Evolutionary conservation across 2,329 filamentous ascomycete genomes (phyloP).

Genomic region (Aureobasidium sp.): DNA sequence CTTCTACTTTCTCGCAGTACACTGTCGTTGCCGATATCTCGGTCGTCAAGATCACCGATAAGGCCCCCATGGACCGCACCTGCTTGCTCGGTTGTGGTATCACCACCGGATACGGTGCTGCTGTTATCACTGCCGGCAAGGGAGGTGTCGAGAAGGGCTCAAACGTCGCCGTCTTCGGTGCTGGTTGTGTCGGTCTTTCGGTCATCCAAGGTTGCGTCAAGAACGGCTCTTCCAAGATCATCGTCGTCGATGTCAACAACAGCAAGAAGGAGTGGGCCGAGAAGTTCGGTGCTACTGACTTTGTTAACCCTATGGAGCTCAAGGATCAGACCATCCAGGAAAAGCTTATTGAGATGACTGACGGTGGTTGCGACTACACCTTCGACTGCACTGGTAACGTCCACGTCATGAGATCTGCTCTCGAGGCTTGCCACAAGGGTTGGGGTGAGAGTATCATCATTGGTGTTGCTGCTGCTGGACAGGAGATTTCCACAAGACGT

Average conservation of each 20-base stretch:
- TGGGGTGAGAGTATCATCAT: conserved; percentile 99
- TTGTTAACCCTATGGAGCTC: conserved; percentile 77
- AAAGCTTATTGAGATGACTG: conserved; percentile 93
- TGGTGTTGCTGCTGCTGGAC: conserved; percentile 89
- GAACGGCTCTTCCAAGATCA: conserved; percentile 72
- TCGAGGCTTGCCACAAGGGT: conserved; percentile 98
- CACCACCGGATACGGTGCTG: conserved; percentile 95
- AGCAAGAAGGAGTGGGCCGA: conserved; percentile 82
- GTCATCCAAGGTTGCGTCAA: conserved; percentile 90
- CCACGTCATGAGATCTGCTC: conserved; percentile 85
- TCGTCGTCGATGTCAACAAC: conserved; percentile 76
- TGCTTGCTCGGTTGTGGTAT: conserved; percentile 97
- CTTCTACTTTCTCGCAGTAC: conserved; percentile 97
- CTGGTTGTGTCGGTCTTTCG: conserved; percentile 89
- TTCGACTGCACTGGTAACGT: conserved; percentile 99
- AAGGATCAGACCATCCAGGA: conserved; percentile 72
- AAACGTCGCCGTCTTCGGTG: conserved; percentile 87
- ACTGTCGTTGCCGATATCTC: conserved; percentile 98
- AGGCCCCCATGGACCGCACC: conserved; percentile 91
- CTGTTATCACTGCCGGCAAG: conserved; percentile 76
- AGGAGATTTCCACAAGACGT: conserved; percentile 93
- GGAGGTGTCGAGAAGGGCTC: conserved; percentile 70
- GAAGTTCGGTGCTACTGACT: conserved; percentile 95
- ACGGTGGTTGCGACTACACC: conserved; percentile 96
- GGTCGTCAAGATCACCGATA: conserved; percentile 82